Conservation (phyloP, 2,329 filamentous ascomycete species). For the Mollisiaceae sp. region DNA sequence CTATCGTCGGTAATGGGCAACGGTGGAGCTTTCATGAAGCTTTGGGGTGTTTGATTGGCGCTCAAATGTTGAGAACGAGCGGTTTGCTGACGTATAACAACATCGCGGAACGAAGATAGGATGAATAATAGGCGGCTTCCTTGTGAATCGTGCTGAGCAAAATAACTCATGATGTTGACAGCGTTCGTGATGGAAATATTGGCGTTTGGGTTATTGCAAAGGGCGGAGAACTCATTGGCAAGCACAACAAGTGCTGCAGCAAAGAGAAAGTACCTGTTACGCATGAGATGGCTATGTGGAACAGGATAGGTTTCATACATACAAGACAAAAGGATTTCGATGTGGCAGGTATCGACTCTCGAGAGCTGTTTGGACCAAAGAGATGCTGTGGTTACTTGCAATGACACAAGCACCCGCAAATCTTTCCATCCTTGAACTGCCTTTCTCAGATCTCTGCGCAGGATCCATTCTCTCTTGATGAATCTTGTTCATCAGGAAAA, state of each 20-base stretch:
- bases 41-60: conserved; percentile 13
- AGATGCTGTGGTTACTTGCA: conserved; percentile 56
- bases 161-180: conserved; percentile 55
- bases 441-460: conserved; percentile 38
- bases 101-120: conserved; percentile 53
- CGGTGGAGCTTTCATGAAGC: conserved; percentile 1
- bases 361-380: conserved; percentile 52
- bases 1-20: conserved; percentile 14
- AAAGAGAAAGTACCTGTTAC: conserved; percentile 59
- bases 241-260: conserved; percentile 58
- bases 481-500: conserved; percentile 57
- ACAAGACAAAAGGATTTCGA: conserved; percentile 63
- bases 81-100: conserved; percentile 39
- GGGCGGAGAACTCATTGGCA: conserved; percentile 59
- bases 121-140: conserved; percentile 56
- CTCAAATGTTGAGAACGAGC: conserved; percentile 9
- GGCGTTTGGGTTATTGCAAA: conserved; percentile 53
- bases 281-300: not conserved
- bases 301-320: conserved; percentile 38
- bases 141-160: conserved; percentile 54
- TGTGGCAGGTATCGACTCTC: conserved; percentile 53
- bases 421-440: conserved; percentile 47
- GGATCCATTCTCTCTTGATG: conserved; percentile 43
- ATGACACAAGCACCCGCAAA: conserved; percentile 58
- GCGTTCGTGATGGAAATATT: conserved; percentile 48